phyloP scores from a whole-genome alignment of 2,329 filamentous ascomycete species.

The Pseudohalonectria lignicola region DNA sequence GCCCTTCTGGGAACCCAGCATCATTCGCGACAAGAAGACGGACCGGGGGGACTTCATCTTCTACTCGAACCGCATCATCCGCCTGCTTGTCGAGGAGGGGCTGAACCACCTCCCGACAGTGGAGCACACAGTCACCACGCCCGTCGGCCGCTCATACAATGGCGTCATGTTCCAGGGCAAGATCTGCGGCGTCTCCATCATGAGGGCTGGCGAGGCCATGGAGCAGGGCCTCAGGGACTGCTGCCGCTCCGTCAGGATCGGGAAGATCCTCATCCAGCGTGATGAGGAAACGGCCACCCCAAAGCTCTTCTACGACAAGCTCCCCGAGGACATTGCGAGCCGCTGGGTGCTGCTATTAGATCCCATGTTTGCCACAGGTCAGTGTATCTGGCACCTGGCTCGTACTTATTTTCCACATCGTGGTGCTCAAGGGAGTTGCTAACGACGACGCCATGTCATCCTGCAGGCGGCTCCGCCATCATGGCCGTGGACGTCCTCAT shows the following conservation, averaged over 20 bases:
- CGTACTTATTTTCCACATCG: too few relatives aligned
- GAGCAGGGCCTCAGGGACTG: conserved; percentile 94
- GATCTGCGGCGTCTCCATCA: conserved; percentile 96
- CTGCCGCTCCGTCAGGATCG: conserved; percentile 94
- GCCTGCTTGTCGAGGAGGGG: conserved; percentile 90
- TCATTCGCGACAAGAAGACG: conserved; percentile 88
- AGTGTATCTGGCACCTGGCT: too few relatives aligned
- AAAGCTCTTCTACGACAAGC: conserved; percentile 94
- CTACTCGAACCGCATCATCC: conserved; percentile 97
- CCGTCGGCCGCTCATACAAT: conserved; percentile 76
- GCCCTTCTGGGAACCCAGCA: conserved; percentile 41
- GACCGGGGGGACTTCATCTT: conserved; percentile 96
- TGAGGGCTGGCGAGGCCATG: conserved; percentile 97
- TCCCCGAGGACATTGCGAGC: conserved; percentile 84
- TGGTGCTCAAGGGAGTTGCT: too few relatives aligned
- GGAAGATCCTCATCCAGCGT: conserved; percentile 95
- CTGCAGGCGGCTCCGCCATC: conserved; percentile 76
- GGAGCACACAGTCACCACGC: conserved; percentile 80
- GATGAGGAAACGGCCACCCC: conserved; percentile 91
- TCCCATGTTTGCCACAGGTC: conserved; percentile 98
- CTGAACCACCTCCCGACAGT: conserved; percentile 92
- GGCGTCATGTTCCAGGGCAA: conserved; percentile 95
- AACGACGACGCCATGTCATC: conserved; percentile 13
- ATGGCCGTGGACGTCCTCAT: conserved; percentile 95
- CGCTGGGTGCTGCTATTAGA: conserved; percentile 91